Percentiles rank a stretch among this genome's conserved stretches.
These are phyloP conservation scores for Trypanosoma lewisi DNA, from an alignment of 208 protist species.

Conservation along the genomic window DNA sequence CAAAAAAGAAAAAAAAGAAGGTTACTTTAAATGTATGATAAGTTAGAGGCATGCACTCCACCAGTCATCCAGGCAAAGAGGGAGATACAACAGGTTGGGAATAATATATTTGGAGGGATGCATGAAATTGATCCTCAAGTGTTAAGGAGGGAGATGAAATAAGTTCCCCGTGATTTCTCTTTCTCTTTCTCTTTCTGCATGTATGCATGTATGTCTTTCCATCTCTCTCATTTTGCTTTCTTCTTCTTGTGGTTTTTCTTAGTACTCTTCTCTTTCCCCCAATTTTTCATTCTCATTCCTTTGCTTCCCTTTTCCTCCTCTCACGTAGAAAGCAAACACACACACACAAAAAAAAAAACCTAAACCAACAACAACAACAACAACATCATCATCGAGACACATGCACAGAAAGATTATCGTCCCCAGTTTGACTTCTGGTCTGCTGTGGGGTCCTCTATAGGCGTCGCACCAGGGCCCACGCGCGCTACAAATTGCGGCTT, in stretches of 20 bases:
- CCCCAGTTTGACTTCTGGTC: constrained; percentile 67
- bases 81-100: too few species aligned
- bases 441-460: constrained; percentile 62
- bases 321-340: too few species aligned
- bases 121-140: too few species aligned
- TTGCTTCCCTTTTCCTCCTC: too few species aligned
- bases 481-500: constrained; percentile 61
- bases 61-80: neutral
- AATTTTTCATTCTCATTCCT: neutral
- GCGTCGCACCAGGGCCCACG: constrained; percentile 33
- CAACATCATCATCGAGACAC: neutral
- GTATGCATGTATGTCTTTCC: constrained; percentile 8
- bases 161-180: too few species aligned
- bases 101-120: too few species aligned
- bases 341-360: neutral
- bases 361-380: too few species aligned
- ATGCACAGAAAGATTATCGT: constrained; percentile 18
- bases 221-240: neutral
- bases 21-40: too few species aligned
- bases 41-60: neutral
- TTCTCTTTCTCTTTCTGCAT: constrained; percentile 6
- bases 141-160: too few species aligned
- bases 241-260: neutral
- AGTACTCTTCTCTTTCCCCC: neutral
- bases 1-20: too few species aligned